Percentiles rank a stretch among this genome's conserved stretches.
These are phyloP conservation scores for Diaporthe vaccinii DNA, from an alignment of 2,329 filamentous ascomycete genomes.

Conservation along the genomic window DNA sequence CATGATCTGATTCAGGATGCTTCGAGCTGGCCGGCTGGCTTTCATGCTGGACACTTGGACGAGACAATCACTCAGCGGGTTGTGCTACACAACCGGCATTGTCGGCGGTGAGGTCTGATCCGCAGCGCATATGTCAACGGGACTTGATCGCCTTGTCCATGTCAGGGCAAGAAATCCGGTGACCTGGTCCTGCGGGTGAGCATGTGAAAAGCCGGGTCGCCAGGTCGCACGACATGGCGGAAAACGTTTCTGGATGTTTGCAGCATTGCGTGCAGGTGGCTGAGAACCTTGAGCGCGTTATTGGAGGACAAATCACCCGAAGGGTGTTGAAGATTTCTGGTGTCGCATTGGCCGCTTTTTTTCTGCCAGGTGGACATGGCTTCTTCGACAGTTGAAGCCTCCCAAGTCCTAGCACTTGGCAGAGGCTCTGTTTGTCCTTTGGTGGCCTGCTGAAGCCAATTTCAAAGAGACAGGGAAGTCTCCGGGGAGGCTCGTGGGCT, in stretches of 20 bases:
- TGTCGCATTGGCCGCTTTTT: neutral
- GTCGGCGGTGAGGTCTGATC: slow-evolving; percentile 6
- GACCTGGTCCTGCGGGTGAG: slow-evolving; percentile 38
- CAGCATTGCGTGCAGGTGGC: slow-evolving; percentile 28
- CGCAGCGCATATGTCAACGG: slow-evolving; percentile 20
- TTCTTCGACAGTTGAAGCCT: neutral
- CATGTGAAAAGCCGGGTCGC: slow-evolving; percentile 9
- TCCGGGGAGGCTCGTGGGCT: neutral
- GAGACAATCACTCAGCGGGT: neutral
- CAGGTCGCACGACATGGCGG: slow-evolving; percentile 27
- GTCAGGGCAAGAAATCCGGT: slow-evolving; percentile 34
- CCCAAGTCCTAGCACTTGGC: neutral
- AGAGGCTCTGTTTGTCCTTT: neutral
- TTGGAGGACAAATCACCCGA: slow-evolving; percentile 30
- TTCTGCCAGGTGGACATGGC: neutral
- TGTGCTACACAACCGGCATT: neutral
- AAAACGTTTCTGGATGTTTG: slow-evolving; percentile 23
- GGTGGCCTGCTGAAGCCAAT: neutral
- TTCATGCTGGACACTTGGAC: neutral
- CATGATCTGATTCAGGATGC: slow-evolving; percentile 10
- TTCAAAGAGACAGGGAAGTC: neutral
- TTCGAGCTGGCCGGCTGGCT: neutral
- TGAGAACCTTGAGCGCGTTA: slow-evolving; percentile 21
- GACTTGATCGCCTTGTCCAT: slow-evolving; percentile 13
- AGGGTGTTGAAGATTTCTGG: slow-evolving; percentile 13